Conservation (phyloP, 768 basidiomycete species). For the Gelatoporia subvermispora region DNA sequence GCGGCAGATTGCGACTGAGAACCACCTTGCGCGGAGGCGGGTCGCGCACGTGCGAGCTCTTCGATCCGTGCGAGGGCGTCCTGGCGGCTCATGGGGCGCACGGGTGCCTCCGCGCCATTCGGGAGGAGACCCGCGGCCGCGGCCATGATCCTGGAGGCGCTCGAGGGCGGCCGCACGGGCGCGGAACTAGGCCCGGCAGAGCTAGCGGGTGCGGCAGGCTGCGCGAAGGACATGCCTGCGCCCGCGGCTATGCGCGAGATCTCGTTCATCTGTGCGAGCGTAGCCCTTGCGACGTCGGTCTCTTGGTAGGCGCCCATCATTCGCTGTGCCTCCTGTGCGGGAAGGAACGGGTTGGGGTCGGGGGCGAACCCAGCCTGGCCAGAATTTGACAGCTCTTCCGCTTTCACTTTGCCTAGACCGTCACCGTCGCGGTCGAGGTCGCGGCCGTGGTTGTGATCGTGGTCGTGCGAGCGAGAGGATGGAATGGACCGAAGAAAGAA, state of each 20-base stretch:
- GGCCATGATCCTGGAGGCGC: constrained; percentile 25
- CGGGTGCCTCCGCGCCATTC: constrained; percentile 13
- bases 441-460: neutral
- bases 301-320: constrained; percentile 46
- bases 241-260: constrained; percentile 58
- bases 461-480: neutral
- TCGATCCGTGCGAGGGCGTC: constrained; percentile 50
- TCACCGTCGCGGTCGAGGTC: constrained; percentile 4
- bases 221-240: constrained; percentile 34
- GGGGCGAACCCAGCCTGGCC: constrained; percentile 15
- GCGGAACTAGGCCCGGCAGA: constrained; percentile 2
- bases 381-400: constrained; percentile 20
- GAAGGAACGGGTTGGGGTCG: constrained; percentile 48
- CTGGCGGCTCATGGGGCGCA: constrained; percentile 30
- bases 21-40: constrained; percentile 10
- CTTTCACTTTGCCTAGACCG: constrained; percentile 28
- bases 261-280: constrained; percentile 76
- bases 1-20: neutral
- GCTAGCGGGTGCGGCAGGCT: constrained; percentile 2
- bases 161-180: constrained; percentile 19
- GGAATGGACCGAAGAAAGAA: neutral
- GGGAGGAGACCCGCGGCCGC: constrained; percentile 27
- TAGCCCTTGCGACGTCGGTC: constrained; percentile 59
- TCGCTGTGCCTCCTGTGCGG: constrained; percentile 51
- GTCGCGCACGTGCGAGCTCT: constrained; percentile 43